phyloP scores from a whole-genome alignment of 1,139 yeast species.

The Arxiozyma slooffiae region DNA sequence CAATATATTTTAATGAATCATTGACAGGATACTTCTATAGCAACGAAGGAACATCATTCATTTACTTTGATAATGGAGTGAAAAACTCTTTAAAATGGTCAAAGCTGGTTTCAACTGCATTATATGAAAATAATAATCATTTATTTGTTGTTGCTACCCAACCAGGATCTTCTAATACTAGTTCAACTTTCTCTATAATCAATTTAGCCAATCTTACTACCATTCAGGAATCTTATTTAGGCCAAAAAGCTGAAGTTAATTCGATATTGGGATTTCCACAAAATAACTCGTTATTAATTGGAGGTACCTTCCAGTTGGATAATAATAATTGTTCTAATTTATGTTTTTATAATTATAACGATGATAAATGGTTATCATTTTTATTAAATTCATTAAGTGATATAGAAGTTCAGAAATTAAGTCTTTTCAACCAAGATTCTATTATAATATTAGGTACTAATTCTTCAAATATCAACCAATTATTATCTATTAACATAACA shows the following conservation, averaged over 20 bases:
- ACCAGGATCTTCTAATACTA: not conserved
- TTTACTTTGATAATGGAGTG: not conserved
- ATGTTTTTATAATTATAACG: slow-evolving; percentile 55
- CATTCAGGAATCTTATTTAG: slow-evolving; percentile 9
- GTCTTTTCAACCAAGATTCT: slow-evolving; percentile 41
- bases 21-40: slow-evolving; percentile 19
- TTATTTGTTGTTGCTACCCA: slow-evolving; percentile 16
- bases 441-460: slow-evolving; percentile 59
- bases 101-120: slow-evolving; percentile 8
- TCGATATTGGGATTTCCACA: slow-evolving; percentile 46
- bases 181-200: slow-evolving; percentile 10
- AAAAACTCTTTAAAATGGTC: slow-evolving; percentile 12
- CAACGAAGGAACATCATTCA: slow-evolving; percentile 12
- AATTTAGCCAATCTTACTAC: slow-evolving; percentile 18
- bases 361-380: slow-evolving; percentile 45
- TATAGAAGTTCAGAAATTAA: slow-evolving; percentile 49
- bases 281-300: slow-evolving; percentile 50
- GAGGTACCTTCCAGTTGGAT: slow-evolving; percentile 50
- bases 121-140: slow-evolving; percentile 14
- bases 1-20: slow-evolving; percentile 21
- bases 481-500: slow-evolving; percentile 16
- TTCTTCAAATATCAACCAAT: slow-evolving; percentile 8
- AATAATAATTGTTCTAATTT: slow-evolving; percentile 52
- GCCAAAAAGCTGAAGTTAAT: slow-evolving; percentile 32
- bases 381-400: slow-evolving; percentile 33